These are phyloP conservation scores for Sphaerulina populicola DNA, from an alignment of 2,329 filamentous ascomycete genomes.

Conservation along the genomic window DNA sequence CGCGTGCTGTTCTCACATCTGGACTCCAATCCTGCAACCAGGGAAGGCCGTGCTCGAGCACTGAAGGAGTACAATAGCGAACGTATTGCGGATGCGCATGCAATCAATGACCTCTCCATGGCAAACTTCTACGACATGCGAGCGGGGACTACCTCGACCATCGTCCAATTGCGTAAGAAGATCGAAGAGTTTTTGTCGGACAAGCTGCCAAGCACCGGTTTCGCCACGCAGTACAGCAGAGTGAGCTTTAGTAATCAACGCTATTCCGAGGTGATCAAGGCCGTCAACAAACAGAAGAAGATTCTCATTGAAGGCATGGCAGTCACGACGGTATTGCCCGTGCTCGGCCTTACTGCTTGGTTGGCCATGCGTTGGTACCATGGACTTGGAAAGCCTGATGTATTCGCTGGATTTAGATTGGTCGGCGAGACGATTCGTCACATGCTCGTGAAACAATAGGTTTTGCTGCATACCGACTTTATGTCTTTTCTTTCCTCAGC, in stretches of 20 bases:
- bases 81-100: constrained; percentile 69
- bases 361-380: constrained; percentile 25
- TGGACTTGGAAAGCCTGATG: constrained; percentile 10
- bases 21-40: constrained; percentile 53
- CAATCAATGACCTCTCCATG: constrained; percentile 86
- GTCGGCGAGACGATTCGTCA: constrained; percentile 11
- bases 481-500: not conserved
- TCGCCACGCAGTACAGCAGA: constrained; percentile 84
- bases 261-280: constrained; percentile 71
- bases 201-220: constrained; percentile 68
- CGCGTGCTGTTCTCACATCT: constrained; percentile 75
- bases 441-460: constrained; percentile 8
- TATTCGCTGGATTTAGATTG: constrained; percentile 13
- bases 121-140: constrained; percentile 95
- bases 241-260: constrained; percentile 90
- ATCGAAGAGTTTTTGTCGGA: constrained; percentile 77
- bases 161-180: constrained; percentile 74
- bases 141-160: constrained; percentile 64
- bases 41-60: constrained; percentile 38
- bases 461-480: constrained; percentile 1
- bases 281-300: constrained; percentile 60
- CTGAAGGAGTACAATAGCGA: constrained; percentile 66
- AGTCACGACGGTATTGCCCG: constrained; percentile 39
- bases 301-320: constrained; percentile 36
- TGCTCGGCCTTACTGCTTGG: constrained; percentile 24